Base-by-base conservation (phyloP, 2,329 filamentous ascomycete species). In the Xylaria sp. region DNA sequence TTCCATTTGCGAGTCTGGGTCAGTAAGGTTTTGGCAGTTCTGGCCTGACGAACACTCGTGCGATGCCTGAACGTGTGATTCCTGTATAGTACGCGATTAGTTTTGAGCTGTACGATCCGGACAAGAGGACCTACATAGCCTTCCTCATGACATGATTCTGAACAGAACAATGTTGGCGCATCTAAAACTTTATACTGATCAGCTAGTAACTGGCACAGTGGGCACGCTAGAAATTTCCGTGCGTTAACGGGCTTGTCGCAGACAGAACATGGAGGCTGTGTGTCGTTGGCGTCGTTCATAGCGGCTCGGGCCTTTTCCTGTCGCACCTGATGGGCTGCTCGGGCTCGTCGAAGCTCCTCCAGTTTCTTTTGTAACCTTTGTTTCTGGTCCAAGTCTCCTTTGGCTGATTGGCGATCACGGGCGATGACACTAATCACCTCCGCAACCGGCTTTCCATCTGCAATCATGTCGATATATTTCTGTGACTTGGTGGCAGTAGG, bases 341-440 rank as follows among this genome's bases (percentile, higher is more conserved):
- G 84, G 32, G 84, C 85, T 65, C 84, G 78, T 19, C 79, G 80
- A 3, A 86, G 78, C 72, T 85, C 84, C 64, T 84, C 82, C 2
- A 86, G 75, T 9, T 83, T 80, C 61, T 75, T 75, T 39, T 76
- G 72, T 8, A 78, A 73, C 63, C 72, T 71, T 65, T 82, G 80
- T 34, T 75, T 78, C 50, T 82, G 79, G 12, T 83, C 80, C 50
- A 81, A 61, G 50, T 74, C 69, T 48, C 71, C 70, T 55, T 75
- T 72, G 54, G 72, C 65, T 54, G 74, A 57, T 59, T 76, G 74
- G n/a, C 77, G 77, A 56, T 81, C 80, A 45, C 75, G 77, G 53
- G 74, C 70, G 56, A 81, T 79, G 34, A 69, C 59, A 34, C 66
- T 71, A 48, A 81, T 72, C 3, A 78, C 75, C 6, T 78, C 74